Conservation (phyloP, 129 eudicot species). For the Kitagawia praeruptora region DNA sequence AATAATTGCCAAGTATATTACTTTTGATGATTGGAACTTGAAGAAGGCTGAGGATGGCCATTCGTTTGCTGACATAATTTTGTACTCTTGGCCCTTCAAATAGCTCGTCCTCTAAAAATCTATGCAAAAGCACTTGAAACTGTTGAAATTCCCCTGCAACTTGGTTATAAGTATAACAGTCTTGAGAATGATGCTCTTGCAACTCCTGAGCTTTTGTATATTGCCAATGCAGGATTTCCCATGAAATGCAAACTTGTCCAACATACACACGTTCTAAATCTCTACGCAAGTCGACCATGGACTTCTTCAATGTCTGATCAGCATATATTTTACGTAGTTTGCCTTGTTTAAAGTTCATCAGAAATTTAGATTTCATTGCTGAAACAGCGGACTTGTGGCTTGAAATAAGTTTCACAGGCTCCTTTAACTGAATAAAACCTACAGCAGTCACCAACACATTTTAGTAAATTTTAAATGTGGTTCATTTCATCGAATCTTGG, state of each 20-base stretch:
- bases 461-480: not conserved
- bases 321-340: constrained; percentile 51
- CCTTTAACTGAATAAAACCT: constrained; percentile 74
- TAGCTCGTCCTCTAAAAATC: constrained; percentile 73
- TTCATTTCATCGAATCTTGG: not conserved
- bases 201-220: constrained; percentile 52
- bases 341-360: constrained; percentile 40
- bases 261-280: constrained; percentile 75
- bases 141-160: constrained; percentile 79
- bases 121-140: constrained; percentile 69
- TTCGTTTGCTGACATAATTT: constrained; percentile 52
- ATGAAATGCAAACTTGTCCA: constrained; percentile 80
- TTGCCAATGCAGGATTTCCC: constrained; percentile 91
- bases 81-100: constrained; percentile 69
- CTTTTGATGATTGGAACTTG: constrained; percentile 85
- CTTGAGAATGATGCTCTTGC: constrained; percentile 42
- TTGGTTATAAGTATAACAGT: constrained; percentile 49
- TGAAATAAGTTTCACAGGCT: constrained; percentile 34
- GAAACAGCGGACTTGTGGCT: constrained; percentile 40
- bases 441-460: constrained; percentile 1
- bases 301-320: constrained; percentile 59
- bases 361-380: constrained; percentile 28
- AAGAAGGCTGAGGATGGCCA: constrained; percentile 45
- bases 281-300: constrained; percentile 42
- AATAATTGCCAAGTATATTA: constrained; percentile 4